phyloP scores from a whole-genome alignment of 225 moss, liverwort and hornwort genomes.

The Bryoerythrophyllum caledonicum region DNA sequence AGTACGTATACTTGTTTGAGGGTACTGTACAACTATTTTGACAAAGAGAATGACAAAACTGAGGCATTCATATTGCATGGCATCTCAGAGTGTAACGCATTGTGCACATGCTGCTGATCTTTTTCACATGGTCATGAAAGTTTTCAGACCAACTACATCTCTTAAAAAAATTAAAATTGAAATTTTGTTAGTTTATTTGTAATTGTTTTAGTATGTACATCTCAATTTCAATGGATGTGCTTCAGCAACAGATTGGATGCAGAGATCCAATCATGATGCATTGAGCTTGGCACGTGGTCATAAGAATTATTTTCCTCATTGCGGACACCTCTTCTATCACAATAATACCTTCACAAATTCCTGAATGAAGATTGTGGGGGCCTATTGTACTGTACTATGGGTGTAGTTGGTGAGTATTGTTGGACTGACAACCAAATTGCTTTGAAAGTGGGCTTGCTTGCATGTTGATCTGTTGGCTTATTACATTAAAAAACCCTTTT shows the following conservation, averaged over 20 bases:
- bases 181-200: too few species aligned
- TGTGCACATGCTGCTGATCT: neutral
- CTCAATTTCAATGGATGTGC: neutral
- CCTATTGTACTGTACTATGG: too few species aligned
- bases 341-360: neutral
- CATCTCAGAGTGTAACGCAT: neutral
- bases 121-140: neutral
- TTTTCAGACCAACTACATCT: neutral
- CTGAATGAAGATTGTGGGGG: neutral
- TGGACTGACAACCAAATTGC: neutral
- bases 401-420: neutral
- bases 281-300: neutral
- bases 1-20: too few species aligned
- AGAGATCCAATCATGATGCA: neutral
- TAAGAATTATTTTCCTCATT: neutral
- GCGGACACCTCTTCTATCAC: neutral
- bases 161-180: too few species aligned
- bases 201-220: neutral
- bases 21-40: too few species aligned
- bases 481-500: too few species aligned
- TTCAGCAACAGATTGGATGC: neutral
- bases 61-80: neutral
- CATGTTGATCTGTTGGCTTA: neutral
- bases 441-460: neutral
- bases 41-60: neutral